A percentile compares a stretch with the other conserved stretches of the same genome.
phyloP scores from a whole-genome alignment of 768 basidiomycete species.

The Coprinopsis strossmayeri region DNA sequence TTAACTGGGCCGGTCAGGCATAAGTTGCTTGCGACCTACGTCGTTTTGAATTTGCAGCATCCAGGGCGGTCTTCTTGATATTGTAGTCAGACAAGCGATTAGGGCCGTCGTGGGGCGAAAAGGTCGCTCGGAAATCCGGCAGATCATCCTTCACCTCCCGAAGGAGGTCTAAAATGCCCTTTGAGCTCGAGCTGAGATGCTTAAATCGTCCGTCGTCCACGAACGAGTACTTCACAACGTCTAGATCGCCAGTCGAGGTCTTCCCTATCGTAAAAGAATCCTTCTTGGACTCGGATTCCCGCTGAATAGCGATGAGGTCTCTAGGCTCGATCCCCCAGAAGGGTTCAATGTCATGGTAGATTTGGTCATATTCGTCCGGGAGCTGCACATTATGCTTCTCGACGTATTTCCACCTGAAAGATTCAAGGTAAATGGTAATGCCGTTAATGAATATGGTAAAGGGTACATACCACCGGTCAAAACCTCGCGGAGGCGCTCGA shows the following conservation, averaged over 20 bases:
- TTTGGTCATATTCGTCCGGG: slow-evolving; percentile 80
- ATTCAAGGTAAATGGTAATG: neutral
- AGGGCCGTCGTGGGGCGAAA: slow-evolving; percentile 39
- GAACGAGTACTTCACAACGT: slow-evolving; percentile 29
- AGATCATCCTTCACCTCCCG: slow-evolving; percentile 31
- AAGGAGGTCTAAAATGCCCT: slow-evolving; percentile 29
- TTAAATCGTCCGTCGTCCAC: slow-evolving; percentile 28
- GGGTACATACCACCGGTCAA: slow-evolving; percentile 72
- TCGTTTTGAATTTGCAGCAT: slow-evolving; percentile 21
- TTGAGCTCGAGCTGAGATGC: slow-evolving; percentile 26
- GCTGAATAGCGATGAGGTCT: slow-evolving; percentile 31
- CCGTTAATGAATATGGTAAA: neutral
- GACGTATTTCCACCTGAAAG: slow-evolving; percentile 47
- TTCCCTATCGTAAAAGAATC: slow-evolving; percentile 39
- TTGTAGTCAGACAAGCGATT: slow-evolving; percentile 29
- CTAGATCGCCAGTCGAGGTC: slow-evolving; percentile 20
- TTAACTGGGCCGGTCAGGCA: neutral
- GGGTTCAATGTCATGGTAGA: slow-evolving; percentile 70
- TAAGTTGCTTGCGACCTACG: slow-evolving; percentile 16
- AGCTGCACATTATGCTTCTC: slow-evolving; percentile 66
- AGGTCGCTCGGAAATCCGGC: slow-evolving; percentile 39
- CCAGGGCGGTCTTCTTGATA: slow-evolving; percentile 22
- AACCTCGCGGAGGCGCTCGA: slow-evolving; percentile 80
- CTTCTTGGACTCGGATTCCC: slow-evolving; percentile 28
- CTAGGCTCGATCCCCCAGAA: slow-evolving; percentile 65